Evolutionary conservation across 345 rosid species (phyloP).

Genomic region (Salix koriyanagi): DNA sequence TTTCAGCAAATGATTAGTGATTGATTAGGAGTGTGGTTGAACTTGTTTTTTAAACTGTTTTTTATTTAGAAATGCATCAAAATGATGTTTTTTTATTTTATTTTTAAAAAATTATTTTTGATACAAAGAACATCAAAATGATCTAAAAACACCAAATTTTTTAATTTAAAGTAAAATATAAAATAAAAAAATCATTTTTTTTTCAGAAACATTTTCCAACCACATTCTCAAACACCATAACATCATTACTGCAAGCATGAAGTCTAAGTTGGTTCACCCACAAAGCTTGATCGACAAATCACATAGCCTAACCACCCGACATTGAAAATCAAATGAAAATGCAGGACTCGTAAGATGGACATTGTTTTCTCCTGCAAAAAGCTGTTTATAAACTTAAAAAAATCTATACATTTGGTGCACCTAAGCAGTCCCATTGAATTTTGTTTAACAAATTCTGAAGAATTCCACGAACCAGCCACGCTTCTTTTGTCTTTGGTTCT

Average conservation of each 20-base stretch:
- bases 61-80: too few relatives aligned
- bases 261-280: not conserved
- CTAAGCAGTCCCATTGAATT: not conserved
- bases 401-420: not conserved
- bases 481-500: not conserved
- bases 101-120: too few relatives aligned
- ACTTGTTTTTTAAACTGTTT: too few relatives aligned
- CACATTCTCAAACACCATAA: too few relatives aligned
- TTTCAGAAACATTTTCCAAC: too few relatives aligned
- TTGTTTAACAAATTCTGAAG: not conserved
- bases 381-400: not conserved
- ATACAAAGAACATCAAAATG: too few relatives aligned
- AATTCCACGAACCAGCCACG: not conserved
- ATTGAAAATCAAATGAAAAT: not conserved
- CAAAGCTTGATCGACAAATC: not conserved
- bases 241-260: not conserved
- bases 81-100: too few relatives aligned
- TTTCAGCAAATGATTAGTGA: too few relatives aligned
- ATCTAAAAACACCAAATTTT: too few relatives aligned
- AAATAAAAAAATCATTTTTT: too few relatives aligned
- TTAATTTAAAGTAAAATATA: too few relatives aligned
- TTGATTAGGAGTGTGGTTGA: too few relatives aligned
- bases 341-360: not conserved
- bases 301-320: not conserved
- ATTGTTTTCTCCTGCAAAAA: not conserved